A percentile compares a stretch with the other conserved stretches of the same genome.
These are phyloP conservation scores for Fonsecaea multimorphosa DNA, from an alignment of 2,329 filamentous ascomycete genomes.

Conservation along the genomic window DNA sequence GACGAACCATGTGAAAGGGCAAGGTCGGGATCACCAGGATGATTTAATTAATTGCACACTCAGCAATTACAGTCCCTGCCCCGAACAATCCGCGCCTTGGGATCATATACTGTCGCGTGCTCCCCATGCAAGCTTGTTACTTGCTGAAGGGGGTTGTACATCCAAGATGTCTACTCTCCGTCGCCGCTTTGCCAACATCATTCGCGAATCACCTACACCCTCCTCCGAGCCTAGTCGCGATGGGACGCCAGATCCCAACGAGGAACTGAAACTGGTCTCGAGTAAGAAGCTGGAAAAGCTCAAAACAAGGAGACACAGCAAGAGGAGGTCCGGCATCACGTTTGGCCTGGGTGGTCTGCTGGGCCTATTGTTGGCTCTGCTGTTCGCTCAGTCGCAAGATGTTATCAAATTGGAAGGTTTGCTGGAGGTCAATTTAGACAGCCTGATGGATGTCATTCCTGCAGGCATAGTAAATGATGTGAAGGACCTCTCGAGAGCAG, in stretches of 20 bases:
- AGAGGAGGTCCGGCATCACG: conserved; percentile 78
- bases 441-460: conserved; percentile 83
- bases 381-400: conserved; percentile 88
- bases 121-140: neutral
- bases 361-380: conserved; percentile 83
- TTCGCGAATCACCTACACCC: conserved; percentile 40
- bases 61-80: conserved; percentile 3
- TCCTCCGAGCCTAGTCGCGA: conserved; percentile 37
- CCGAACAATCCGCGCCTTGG: conserved; percentile 7
- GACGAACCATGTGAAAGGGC: conserved; percentile 24
- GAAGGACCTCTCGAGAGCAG: conserved; percentile 83
- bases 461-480: conserved; percentile 85
- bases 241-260: conserved; percentile 39
- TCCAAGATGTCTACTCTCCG: conserved; percentile 49
- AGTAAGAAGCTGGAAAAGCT: conserved; percentile 54
- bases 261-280: conserved; percentile 60
- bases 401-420: conserved; percentile 81
- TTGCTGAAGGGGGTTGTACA: conserved; percentile 9
- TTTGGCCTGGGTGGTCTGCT: conserved; percentile 90
- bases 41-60: conserved; percentile 9
- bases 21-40: neutral
- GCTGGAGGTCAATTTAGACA: conserved; percentile 77
- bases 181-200: conserved; percentile 50
- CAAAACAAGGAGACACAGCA: conserved; percentile 56
- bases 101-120: conserved; percentile 1